Percentiles rank a stretch among this genome's conserved stretches.
These are phyloP conservation scores for Luzula sylvatica DNA, from an alignment of 176 grass and related monocot species.

Conservation along the genomic window DNA sequence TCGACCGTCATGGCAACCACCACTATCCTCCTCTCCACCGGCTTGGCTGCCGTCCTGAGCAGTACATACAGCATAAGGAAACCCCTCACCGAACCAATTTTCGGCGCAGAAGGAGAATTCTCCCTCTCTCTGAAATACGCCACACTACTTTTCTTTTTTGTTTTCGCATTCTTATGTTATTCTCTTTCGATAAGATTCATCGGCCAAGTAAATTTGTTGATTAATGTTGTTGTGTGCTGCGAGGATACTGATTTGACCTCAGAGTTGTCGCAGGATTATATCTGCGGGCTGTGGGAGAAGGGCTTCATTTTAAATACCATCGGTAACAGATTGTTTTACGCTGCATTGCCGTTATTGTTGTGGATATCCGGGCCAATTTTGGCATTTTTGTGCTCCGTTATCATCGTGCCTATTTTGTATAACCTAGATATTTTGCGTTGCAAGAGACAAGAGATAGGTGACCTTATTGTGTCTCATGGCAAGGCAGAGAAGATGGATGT, in stretches of 20 bases:
- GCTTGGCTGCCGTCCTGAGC: constrained; percentile 84
- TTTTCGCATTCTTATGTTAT: constrained; percentile 90
- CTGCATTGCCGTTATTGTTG: constrained; percentile 51
- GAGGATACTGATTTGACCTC: neutral
- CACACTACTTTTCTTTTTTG: constrained; percentile 54
- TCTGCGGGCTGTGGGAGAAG: constrained; percentile 44
- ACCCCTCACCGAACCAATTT: constrained; percentile 61
- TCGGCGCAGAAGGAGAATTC: constrained; percentile 91
- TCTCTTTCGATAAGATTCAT: constrained; percentile 75
- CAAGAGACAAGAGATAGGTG: neutral
- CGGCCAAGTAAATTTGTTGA: constrained; percentile 81
- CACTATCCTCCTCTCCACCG: constrained; percentile 81
- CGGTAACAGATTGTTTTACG: constrained; percentile 83
- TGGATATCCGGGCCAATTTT: constrained; percentile 93
- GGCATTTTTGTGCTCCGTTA: constrained; percentile 43
- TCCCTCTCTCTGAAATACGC: constrained; percentile 94
- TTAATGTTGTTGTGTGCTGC: constrained; percentile 35
- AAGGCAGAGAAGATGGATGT: neutral
- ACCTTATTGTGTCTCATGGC: neutral
- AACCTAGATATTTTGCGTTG: constrained; percentile 44
- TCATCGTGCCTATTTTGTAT: constrained; percentile 68
- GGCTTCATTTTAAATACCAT: constrained; percentile 49
- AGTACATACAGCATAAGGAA: constrained; percentile 85
- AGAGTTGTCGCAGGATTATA: constrained; percentile 25
- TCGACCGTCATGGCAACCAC: constrained; percentile 88